phyloP scores from a whole-genome alignment of 108 stramenopile species.

The Skeletonema menzelii region DNA sequence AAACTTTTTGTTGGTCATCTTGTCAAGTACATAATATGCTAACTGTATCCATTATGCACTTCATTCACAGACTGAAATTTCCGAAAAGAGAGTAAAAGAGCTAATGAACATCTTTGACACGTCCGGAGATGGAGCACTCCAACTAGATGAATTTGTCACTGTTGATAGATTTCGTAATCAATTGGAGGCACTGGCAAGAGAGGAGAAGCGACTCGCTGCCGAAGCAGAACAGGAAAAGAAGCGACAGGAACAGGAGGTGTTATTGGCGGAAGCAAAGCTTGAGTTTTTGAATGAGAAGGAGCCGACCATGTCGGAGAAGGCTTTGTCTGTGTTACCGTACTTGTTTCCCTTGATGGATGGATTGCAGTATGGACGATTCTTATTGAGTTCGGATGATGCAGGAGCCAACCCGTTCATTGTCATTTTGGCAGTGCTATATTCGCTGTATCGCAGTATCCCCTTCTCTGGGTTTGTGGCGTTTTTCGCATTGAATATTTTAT shows the following conservation, averaged over 20 bases:
- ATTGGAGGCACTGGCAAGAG: conserved; percentile 67
- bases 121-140: conserved; percentile 75
- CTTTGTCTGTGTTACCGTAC: conserved; percentile 77
- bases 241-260: conserved; percentile 51
- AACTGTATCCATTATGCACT: not conserved
- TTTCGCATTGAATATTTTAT: conserved; percentile 68
- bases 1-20: not conserved
- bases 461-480: conserved; percentile 84
- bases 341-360: conserved; percentile 86
- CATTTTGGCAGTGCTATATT: conserved; percentile 60
- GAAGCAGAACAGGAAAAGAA: conserved; percentile 63
- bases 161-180: conserved; percentile 76
- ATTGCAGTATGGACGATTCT: conserved; percentile 79
- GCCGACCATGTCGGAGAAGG: conserved; percentile 64
- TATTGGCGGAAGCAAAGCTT: conserved; percentile 54
- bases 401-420: conserved; percentile 67
- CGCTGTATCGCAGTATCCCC: conserved; percentile 70
- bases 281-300: conserved; percentile 75
- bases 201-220: conserved; percentile 68
- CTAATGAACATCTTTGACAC: conserved; percentile 79
- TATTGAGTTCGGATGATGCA: conserved; percentile 61
- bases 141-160: conserved; percentile 74
- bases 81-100: conserved; percentile 65
- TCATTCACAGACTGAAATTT: conserved; percentile 51
- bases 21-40: not conserved